Percentiles rank a stretch among this genome's conserved stretches.
These are phyloP conservation scores for Hypoxylon lenormandii DNA, from an alignment of 495 filamentous ascomycete species.

Conservation along the genomic window DNA sequence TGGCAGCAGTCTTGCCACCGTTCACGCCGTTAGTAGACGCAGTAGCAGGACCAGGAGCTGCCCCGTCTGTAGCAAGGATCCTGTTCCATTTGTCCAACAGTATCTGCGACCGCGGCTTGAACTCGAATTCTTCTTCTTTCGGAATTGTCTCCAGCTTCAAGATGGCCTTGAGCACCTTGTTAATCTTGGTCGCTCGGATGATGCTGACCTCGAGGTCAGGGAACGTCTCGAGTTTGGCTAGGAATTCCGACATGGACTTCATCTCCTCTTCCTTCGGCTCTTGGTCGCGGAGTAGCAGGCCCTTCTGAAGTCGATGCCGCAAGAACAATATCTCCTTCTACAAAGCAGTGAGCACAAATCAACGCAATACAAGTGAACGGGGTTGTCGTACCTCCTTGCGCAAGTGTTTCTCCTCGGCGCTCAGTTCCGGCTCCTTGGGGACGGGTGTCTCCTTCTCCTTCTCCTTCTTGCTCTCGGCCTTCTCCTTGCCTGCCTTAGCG, in stretches of 20 bases:
- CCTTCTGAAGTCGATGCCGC: constrained; percentile 90
- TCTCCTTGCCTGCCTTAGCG: constrained; percentile 72
- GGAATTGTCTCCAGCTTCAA: constrained; percentile 84
- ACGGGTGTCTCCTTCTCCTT: constrained; percentile 68
- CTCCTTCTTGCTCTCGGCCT: constrained; percentile 71
- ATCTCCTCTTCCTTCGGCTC: constrained; percentile 90
- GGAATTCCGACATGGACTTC: constrained; percentile 80
- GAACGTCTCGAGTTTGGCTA: constrained; percentile 81
- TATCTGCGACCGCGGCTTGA: constrained; percentile 79
- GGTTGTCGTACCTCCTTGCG: constrained; percentile 69
- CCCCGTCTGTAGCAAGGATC: constrained; percentile 69
- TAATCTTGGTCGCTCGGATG: constrained; percentile 87
- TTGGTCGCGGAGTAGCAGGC: constrained; percentile 82
- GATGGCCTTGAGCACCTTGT: constrained; percentile 92
- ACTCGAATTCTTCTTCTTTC: constrained; percentile 83
- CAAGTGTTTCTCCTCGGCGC: constrained; percentile 59
- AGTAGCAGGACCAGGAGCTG: constrained; percentile 46
- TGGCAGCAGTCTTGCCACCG: constrained; percentile 65
- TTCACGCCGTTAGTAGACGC: constrained; percentile 62
- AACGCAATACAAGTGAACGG: neutral
- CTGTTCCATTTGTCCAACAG: constrained; percentile 86
- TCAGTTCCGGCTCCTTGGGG: constrained; percentile 64
- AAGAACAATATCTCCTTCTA: constrained; percentile 81
- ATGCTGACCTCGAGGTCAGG: constrained; percentile 85
- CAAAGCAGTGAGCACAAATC: constrained; percentile 37